Evolutionary conservation across 2,329 filamentous ascomycete genomes (phyloP), one percentile per base, ranked within the genome.

Genomic region (Hypoxylon sp.): DNA sequence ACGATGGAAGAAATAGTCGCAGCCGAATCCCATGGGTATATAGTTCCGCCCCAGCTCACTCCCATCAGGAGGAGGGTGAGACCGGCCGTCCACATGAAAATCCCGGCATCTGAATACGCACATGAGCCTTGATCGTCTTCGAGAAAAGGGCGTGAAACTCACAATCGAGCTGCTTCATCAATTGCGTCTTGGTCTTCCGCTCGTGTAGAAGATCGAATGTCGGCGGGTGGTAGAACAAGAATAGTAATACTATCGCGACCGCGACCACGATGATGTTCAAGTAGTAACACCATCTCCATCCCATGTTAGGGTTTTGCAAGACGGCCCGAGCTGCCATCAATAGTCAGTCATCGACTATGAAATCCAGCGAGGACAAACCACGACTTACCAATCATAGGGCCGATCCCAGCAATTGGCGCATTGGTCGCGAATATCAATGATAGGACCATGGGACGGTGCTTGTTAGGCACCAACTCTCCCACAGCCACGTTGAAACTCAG

Each of bases 41-140:
- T 75, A 50, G 68, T 72, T 16, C 80, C 80, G 18, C 80, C 81
- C 73, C 80, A 83, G 22, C 80, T 81, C 56, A 84, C 74, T 4
- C 81, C 82, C 65, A 84, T 80, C 7, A 84, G 73, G 57, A 84
- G 78, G 0, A 83, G 73, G 4, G 79, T 79, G 1, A 82, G 78
- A 3, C 81, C 81, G 4, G 77, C 77, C 7, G 79, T 80, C 75
- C 79, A 84, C 38, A 84, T 75, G 68, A 82, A 77, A 36, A 82
- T 79, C 2, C 82, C 82, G 33, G 81, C 50, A 70, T 81, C 65
- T 68, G n/a, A 20, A 44, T 49, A 11, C 3, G 3, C 9, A 5
- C 9, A 16, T 64, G 7, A 61, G 61, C 7, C 28, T 40, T 12
- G 11, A 7, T 24, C 18, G 0, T 12, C 11, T 24, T 4, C 14